These are phyloP conservation scores for Pistacia integerrima DNA, from an alignment of 345 rosid genomes.

Conservation along the genomic window DNA sequence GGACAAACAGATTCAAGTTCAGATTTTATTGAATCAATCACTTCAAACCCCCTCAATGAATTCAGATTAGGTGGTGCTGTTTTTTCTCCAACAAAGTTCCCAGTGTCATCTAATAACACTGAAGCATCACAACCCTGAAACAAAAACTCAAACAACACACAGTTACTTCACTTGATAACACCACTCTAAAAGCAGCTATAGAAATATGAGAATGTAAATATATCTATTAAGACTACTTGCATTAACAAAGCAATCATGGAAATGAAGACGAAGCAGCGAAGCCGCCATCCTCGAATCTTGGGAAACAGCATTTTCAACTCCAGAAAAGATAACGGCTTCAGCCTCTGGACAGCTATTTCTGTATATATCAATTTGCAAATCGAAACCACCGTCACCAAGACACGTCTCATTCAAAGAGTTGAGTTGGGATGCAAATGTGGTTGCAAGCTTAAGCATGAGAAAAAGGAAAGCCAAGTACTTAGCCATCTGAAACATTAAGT, in stretches of 20 bases:
- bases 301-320: slow-evolving; percentile 58
- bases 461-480: slow-evolving; percentile 14
- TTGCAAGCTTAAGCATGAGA: slow-evolving; percentile 23
- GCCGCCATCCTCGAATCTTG: slow-evolving; percentile 79
- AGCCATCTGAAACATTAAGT: slow-evolving; percentile 14
- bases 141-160: neutral
- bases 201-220: neutral
- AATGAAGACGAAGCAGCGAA: slow-evolving; percentile 76
- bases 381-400: slow-evolving; percentile 38
- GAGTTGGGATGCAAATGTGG: slow-evolving; percentile 25
- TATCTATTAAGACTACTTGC: slow-evolving; percentile 35
- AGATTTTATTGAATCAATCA: slow-evolving; percentile 67
- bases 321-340: slow-evolving; percentile 57
- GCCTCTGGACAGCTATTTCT: slow-evolving; percentile 65
- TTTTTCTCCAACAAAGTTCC: slow-evolving; percentile 68
- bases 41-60: slow-evolving; percentile 85
- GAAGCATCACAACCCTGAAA: slow-evolving; percentile 89
- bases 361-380: slow-evolving; percentile 51
- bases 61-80: slow-evolving; percentile 82
- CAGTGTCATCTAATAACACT: slow-evolving; percentile 69
- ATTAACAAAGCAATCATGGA: slow-evolving; percentile 83
- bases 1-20: slow-evolving; percentile 75
- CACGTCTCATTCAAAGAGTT: slow-evolving; percentile 48
- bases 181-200: too few relatives aligned
- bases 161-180: too few relatives aligned